Evolutionary conservation across 352 stramenopile species (phyloP), one percentile per base, ranked within the genome.

Genomic region (Phytophthora multivora): DNA sequence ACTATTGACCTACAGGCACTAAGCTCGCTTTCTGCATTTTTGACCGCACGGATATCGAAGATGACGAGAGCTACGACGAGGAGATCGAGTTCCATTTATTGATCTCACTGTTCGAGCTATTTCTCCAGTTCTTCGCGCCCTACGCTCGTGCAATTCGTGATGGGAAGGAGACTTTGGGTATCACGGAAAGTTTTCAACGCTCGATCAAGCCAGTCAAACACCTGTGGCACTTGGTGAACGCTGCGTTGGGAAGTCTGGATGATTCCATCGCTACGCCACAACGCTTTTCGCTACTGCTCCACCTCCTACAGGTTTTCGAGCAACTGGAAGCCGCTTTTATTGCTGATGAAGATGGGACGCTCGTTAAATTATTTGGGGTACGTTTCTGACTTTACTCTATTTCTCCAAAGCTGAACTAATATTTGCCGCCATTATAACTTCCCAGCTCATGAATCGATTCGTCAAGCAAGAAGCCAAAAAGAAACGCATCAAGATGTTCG

Each of bases 11-110:
- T 25, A 11, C 49, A 85, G 77, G 71, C 25, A 70, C 67, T 9
- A 90, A 90, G 45, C 71, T 90, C 31, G 63, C 83, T 13, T 90
- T 90, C 43, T 83, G 69, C 25, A 85, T 90, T 30, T 89, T 88
- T 47, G 81, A 90, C 28, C 79, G 79, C 23, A 87, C 72, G 0
- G 77, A 89, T 31, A 76, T 88, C 4, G 81, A 90, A 45, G 80
- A 90, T 48, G 81, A 88, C 25, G 82, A 91, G 33, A 81, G 73
- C 33, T 89, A 87, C 56, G 82, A 91, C 26, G 82, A 91, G 64
- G 79, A 91, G 51, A 77, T 88, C 40, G 82, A 89, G 63, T 87
- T 87, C 35, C 75, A 88, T 16, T 55, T 88, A 9, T 59, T 89
- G 21, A 80, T 86, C 28, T 74, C 79, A 11, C 42, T 89, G 10